Evolutionary conservation across 495 filamentous ascomycete species (phyloP).

Genomic region (Xanthoparmelia taractica): DNA sequence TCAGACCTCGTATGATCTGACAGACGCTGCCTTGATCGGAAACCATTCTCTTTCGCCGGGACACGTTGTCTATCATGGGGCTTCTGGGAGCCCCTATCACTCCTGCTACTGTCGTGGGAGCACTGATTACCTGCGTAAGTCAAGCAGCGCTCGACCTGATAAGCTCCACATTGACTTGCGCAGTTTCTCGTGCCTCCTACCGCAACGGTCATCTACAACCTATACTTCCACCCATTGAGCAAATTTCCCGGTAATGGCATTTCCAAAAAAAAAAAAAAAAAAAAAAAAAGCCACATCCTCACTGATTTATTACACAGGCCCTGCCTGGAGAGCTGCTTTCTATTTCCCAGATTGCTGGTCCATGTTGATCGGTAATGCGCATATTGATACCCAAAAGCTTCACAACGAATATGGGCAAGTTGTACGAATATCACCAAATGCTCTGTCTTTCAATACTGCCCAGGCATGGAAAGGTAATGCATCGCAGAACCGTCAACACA

Average conservation of each 20-base stretch:
- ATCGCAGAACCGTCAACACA: conserved; percentile 1
- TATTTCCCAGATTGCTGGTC: conserved; percentile 10
- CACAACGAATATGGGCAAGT: conserved; percentile 30
- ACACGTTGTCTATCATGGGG: too few species aligned
- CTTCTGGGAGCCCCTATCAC: too few species aligned
- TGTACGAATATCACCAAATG: conserved; percentile 27
- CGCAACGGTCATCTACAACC: conserved; percentile 30
- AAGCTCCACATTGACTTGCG: too few species aligned
- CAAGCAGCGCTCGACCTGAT: too few species aligned
- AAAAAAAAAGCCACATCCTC: neutral
- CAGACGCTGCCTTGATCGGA: too few species aligned
- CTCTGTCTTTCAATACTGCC: conserved; percentile 25
- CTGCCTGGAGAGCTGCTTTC: conserved; percentile 6
- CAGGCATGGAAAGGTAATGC: conserved; percentile 26
- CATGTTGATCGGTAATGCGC: neutral
- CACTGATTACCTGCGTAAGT: too few species aligned
- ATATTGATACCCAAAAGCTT: conserved; percentile 15
- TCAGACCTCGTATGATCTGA: too few species aligned
- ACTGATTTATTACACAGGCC: conserved; percentile 4
- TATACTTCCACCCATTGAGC: conserved; percentile 43
- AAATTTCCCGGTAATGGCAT: conserved; percentile 42
- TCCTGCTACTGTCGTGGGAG: too few species aligned
- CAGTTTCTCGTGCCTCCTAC: neutral
- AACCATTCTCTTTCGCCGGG: too few species aligned
- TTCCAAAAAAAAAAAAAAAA: neutral